Conservation (phyloP, 129 eudicot species). For the Gnaphalium uliginosum region DNA sequence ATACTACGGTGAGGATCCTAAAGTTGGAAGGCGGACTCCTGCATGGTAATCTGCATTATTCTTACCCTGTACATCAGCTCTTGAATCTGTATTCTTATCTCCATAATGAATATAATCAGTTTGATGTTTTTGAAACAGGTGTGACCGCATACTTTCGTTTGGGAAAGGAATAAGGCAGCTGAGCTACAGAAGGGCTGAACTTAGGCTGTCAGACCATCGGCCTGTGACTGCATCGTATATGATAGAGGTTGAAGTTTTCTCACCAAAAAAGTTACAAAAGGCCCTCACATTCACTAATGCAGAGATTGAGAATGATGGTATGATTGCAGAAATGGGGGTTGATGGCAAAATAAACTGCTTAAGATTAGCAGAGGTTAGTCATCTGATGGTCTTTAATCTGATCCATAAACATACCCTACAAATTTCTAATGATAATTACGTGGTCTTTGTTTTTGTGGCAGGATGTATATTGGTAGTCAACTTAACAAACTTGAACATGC, state of each 20-base stretch:
- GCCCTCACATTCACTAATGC: conserved; percentile 93
- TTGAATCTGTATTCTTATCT: not conserved
- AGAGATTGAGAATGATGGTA: conserved; percentile 60
- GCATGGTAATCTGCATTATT: conserved; percentile 71
- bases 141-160: conserved; percentile 82
- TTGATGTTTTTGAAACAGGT: conserved; percentile 47
- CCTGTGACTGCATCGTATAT: conserved; percentile 76
- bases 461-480: conserved; percentile 29
- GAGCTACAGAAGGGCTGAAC: conserved; percentile 68
- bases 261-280: conserved; percentile 67
- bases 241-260: conserved; percentile 88
- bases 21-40: conserved; percentile 83
- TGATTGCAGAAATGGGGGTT: conserved; percentile 34
- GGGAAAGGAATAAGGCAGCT: conserved; percentile 81
- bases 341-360: conserved; percentile 38
- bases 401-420: not conserved
- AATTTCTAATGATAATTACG: not conserved
- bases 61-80: not conserved
- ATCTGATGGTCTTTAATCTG: not conserved
- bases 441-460: no score
- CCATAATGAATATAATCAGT: not conserved
- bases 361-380: conserved; percentile 55
- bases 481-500: not conserved
- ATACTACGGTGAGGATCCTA: conserved; percentile 79
- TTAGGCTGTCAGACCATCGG: conserved; percentile 82